Evolutionary conservation across 305 asterid genomes (phyloP).

Genomic region (Rubia peregrina): DNA sequence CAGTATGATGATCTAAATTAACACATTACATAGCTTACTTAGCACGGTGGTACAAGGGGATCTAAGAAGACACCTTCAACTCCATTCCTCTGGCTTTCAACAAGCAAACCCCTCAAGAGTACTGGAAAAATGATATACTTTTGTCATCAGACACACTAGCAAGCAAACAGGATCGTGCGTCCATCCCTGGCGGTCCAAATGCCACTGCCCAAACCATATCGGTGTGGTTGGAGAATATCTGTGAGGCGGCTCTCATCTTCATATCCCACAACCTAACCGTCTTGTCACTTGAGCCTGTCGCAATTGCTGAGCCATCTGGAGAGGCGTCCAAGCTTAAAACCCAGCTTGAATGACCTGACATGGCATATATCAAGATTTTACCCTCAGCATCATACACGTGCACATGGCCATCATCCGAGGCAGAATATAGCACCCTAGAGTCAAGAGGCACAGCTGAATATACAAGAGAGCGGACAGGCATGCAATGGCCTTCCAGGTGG

Average conservation of each 20-base stretch:
- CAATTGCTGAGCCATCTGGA: slow-evolving; percentile 83
- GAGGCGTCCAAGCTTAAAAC: slow-evolving; percentile 80
- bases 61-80: slow-evolving; percentile 5
- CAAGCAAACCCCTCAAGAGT: slow-evolving; percentile 36
- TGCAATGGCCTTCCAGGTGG: slow-evolving; percentile 79
- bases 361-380: slow-evolving; percentile 54
- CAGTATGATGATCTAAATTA: slow-evolving; percentile 2
- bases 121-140: slow-evolving; percentile 63
- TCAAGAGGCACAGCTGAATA: slow-evolving; percentile 77
- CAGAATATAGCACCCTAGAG: slow-evolving; percentile 80
- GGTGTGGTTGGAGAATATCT: slow-evolving; percentile 68
- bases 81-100: slow-evolving; percentile 6
- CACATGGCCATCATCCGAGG: slow-evolving; percentile 78
- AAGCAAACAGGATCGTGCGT: slow-evolving; percentile 61
- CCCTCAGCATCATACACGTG: slow-evolving; percentile 78
- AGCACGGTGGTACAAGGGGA: slow-evolving; percentile 2
- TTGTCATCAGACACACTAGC: slow-evolving; percentile 93
- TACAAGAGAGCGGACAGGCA: slow-evolving; percentile 84
- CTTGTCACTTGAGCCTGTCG: slow-evolving; percentile 84
- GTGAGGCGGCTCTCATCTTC: slow-evolving; percentile 91
- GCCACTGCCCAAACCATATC: slow-evolving; percentile 97
- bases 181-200: slow-evolving; percentile 67
- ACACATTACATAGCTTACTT: neutral
- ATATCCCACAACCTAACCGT: slow-evolving; percentile 88
- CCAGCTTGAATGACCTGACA: slow-evolving; percentile 94